These are phyloP conservation scores for Blastocladiella emersonii DNA, from an alignment of 371 early-diverging fungal genomes.

Conservation along the genomic window DNA sequence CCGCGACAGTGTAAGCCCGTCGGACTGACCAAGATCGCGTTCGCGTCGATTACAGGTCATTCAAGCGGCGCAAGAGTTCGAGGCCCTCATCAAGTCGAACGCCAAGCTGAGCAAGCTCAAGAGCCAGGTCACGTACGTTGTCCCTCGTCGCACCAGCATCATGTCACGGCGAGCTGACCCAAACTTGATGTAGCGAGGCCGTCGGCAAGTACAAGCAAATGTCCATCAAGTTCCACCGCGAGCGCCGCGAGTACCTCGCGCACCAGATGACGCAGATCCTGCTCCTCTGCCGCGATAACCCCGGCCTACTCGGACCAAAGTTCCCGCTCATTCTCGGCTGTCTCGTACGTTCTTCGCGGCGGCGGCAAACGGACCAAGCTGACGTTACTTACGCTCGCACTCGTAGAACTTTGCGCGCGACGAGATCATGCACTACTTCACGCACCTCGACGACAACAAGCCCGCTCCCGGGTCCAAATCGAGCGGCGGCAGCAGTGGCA, in stretches of 20 bases:
- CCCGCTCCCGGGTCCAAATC: neutral
- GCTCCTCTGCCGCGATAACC: neutral
- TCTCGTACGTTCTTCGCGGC: neutral
- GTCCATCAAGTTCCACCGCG: neutral
- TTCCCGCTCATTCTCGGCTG: neutral
- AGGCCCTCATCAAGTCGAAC: neutral
- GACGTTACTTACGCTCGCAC: neutral
- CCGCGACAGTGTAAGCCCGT: no score
- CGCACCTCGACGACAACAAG: neutral
- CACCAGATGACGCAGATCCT: neutral
- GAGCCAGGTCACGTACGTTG: neutral
- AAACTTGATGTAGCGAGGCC: neutral
- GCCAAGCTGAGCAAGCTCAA: neutral
- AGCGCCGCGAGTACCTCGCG: neutral
- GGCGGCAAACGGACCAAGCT: neutral
- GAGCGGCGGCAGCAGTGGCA: no score
- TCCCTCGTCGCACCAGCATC: no score
- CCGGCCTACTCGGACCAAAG: neutral
- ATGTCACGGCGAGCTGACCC: no score
- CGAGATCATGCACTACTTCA: slow-evolving; percentile 2
- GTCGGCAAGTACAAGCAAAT: neutral
- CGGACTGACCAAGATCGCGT: no score
- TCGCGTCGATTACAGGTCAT: no score
- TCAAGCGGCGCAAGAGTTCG: neutral
- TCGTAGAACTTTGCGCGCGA: slow-evolving; percentile 1